These are phyloP conservation scores for Aspergillus luchuensis DNA, from an alignment of 2,329 filamentous ascomycete species.

Conservation along the genomic window DNA sequence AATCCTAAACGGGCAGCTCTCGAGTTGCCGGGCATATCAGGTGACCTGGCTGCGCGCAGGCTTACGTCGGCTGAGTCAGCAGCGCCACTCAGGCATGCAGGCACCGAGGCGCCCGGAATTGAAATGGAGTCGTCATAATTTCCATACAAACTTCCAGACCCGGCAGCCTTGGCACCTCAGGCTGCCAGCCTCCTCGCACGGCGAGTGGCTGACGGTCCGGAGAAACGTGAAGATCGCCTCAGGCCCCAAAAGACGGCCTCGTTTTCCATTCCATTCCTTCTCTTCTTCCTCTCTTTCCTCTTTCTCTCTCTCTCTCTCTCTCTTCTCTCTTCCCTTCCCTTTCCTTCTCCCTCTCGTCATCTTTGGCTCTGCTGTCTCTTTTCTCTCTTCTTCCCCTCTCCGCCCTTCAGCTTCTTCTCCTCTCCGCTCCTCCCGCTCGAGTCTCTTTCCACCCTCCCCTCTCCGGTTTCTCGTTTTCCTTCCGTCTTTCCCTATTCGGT, in stretches of 20 bases:
- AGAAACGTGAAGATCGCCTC: slow-evolving; percentile 30
- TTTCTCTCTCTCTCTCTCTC: slow-evolving; percentile 28
- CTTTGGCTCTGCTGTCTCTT: slow-evolving; percentile 22
- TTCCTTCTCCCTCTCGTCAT: slow-evolving; percentile 24
- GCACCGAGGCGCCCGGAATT: background rate
- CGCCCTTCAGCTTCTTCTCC: slow-evolving; percentile 21
- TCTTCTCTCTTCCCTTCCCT: slow-evolving; percentile 25
- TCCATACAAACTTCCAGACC: background rate
- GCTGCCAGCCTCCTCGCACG: slow-evolving; percentile 20
- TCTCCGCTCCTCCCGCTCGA: slow-evolving; percentile 20
- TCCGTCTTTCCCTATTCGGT: slow-evolving; percentile 4
- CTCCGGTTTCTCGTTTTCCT: slow-evolving; percentile 12
- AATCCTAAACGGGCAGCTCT: too few relatives aligned
- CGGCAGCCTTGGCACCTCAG: slow-evolving; percentile 21
- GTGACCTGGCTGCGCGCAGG: background rate
- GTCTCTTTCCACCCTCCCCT: slow-evolving; percentile 11
- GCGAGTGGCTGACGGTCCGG: slow-evolving; percentile 23
- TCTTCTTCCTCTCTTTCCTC: slow-evolving; percentile 34
- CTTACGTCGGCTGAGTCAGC: slow-evolving; percentile 3
- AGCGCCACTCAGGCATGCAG: slow-evolving; percentile 16
- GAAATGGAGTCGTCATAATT: slow-evolving; percentile 4
- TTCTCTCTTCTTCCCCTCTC: slow-evolving; percentile 15
- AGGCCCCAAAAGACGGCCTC: slow-evolving; percentile 33
- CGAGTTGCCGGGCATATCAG: background rate
- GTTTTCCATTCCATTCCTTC: slow-evolving; percentile 44